A percentile compares a stretch with the other conserved stretches of the same genome.
Conservation (phyloP, 768 basidiomycete species). For the Mycena polygramma region DNA sequence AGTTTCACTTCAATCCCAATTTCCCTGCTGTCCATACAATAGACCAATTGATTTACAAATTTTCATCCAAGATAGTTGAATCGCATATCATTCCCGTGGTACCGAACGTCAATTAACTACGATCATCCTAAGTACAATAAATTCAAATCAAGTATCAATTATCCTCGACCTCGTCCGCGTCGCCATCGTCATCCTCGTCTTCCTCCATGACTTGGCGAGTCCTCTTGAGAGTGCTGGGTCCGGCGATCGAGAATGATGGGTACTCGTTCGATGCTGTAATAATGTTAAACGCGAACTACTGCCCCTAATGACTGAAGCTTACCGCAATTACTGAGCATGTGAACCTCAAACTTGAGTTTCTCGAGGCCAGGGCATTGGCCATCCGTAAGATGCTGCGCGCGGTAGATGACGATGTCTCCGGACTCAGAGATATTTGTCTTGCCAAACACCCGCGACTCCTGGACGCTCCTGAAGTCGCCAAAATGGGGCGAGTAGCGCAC, state of each 20-base stretch:
- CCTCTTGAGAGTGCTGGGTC: neutral
- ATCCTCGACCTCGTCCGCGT: neutral
- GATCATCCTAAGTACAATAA: no score
- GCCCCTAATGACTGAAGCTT: neutral
- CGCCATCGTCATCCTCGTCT: neutral
- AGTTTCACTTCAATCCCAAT: no score
- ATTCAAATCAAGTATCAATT: neutral
- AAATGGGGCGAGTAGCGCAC: constrained; percentile 1
- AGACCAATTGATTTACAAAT: no score
- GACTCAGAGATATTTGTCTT: constrained; percentile 9
- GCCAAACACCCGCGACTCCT: constrained; percentile 6
- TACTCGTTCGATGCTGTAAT: neutral
- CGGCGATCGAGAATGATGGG: neutral
- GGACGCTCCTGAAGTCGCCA: neutral
- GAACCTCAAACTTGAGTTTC: neutral
- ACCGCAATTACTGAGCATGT: neutral
- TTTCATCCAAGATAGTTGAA: no score
- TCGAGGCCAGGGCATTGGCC: neutral
- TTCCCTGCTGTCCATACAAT: no score
- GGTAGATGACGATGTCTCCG: neutral
- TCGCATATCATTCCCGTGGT: no score
- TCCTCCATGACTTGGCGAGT: neutral
- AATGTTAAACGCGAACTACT: neutral
- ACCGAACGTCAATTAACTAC: no score
- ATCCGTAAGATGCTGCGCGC: neutral